Evolutionary conservation across 1,139 yeast genomes (phyloP).

Genomic region (Meyerozyma elateridarum): DNA sequence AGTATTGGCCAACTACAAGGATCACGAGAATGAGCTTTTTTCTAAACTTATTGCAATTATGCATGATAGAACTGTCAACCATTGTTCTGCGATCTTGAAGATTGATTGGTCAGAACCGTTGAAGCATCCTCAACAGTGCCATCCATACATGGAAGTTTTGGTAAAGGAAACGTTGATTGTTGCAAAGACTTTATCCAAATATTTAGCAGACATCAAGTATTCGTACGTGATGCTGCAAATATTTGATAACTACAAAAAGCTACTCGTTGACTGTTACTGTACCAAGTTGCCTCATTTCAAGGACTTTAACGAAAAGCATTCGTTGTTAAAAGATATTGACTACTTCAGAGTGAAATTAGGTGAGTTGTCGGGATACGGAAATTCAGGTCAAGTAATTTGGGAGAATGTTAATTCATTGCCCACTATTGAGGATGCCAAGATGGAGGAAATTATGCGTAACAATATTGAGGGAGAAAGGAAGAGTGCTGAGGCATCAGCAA

Average conservation of each 20-base stretch:
- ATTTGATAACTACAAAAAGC: conserved; percentile 56
- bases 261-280: conserved; percentile 51
- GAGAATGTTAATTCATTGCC: conserved; percentile 57
- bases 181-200: conserved; percentile 54
- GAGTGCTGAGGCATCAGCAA: not conserved
- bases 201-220: conserved; percentile 51
- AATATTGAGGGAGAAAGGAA: conserved; percentile 27
- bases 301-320: conserved; percentile 50
- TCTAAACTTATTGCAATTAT: conserved; percentile 63
- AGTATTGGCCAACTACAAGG: conserved; percentile 38
- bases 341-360: conserved; percentile 58
- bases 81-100: conserved; percentile 40
- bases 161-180: conserved; percentile 66
- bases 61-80: conserved; percentile 57
- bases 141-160: conserved; percentile 60
- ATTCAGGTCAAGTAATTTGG: conserved; percentile 63
- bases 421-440: conserved; percentile 44
- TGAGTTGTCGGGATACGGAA: conserved; percentile 59
- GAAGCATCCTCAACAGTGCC: conserved; percentile 42
- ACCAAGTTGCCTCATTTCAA: conserved; percentile 47
- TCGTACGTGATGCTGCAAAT: conserved; percentile 49
- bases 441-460: conserved; percentile 44
- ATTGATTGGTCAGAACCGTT: conserved; percentile 50
- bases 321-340: conserved; percentile 57
- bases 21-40: conserved; percentile 65